These are phyloP conservation scores for Cryptomeria japonica DNA, from an alignment of 75 land plant species.

Conservation along the genomic window DNA sequence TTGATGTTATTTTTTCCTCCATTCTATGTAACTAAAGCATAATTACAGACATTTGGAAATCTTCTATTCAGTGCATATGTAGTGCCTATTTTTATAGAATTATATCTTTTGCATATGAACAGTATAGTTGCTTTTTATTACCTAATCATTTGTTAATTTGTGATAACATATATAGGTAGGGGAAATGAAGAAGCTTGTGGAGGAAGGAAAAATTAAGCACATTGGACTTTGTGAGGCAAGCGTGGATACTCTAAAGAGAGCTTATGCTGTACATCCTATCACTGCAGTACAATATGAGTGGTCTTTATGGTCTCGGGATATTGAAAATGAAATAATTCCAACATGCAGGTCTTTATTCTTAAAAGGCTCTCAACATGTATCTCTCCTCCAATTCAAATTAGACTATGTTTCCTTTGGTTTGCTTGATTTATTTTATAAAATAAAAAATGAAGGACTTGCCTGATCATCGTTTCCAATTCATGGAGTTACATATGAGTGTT, in stretches of 20 bases:
- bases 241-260: constrained; percentile 22
- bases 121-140: background rate
- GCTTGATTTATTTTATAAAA: no score
- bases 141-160: background rate
- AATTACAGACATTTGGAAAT: background rate
- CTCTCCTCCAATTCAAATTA: no score
- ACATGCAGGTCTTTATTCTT: constrained; percentile 32
- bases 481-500: no score
- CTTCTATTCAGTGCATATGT: background rate
- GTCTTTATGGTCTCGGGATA: constrained; percentile 42
- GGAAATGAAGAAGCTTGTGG: constrained; percentile 42
- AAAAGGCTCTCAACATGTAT: no score
- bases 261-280: constrained; percentile 46
- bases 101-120: background rate
- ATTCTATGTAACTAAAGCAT: background rate
- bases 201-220: constrained; percentile 41
- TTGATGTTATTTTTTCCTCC: background rate
- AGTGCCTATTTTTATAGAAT: background rate
- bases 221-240: constrained; percentile 35
- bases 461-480: no score
- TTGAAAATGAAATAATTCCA: constrained; percentile 37
- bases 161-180: constrained; percentile 21
- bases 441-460: no score
- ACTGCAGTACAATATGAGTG: constrained; percentile 46
- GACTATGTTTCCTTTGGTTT: no score